Evolutionary conservation across 2,329 filamentous ascomycete genomes (phyloP), one percentile per base, ranked within the genome.

Genomic region (Clonostachys rhizophaga): DNA sequence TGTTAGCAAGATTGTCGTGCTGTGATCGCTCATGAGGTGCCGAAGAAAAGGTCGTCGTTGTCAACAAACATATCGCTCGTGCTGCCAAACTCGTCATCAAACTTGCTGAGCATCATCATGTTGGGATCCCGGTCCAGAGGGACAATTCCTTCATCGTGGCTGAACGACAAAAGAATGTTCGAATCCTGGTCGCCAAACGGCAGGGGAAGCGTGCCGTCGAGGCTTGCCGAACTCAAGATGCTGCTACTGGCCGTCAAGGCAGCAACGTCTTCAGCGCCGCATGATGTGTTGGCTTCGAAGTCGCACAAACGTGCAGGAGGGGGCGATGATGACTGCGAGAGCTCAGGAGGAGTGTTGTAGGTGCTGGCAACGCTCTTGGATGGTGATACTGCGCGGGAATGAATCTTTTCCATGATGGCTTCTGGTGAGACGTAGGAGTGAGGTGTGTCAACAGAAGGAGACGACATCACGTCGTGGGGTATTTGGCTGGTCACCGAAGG

Each of bases 261-360:
- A 47, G 58, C 56, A 37, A 67, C 51, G 30, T 64, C 63, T 24
- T 68, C 63, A 1, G 51, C 48, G 40, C 54, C 54, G 20, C 57
- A 56, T 5, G 63, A 58, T 2, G 62, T 60, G 56, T 64, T 67
- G 39, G 68, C 62, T 40, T 76, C 71, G 48, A 70, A 17, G 5
- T 16, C 33, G 24, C 37, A 30, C 17, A 39, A 18, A 24, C 37
- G 20, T 39, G n/a, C 11, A 37, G 33, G 9, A 42, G 14, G 34
- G 2, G 30, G 18, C 76, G 80, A 83, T 13, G 78, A 78, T 18
- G 79, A 79, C 50, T 79, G 74, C n/a, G 79, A 82, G 33, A 84
- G 73, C 50, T 78, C 79, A 2, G 80, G 80, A 5, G 79, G 78
- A 5, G 79, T 79, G 61, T 76, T 78, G 61, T 74, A 78, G 48